Evolutionary conservation across 352 stramenopile species (phyloP), one percentile per base, ranked within the genome.

Genomic region (Phytophthora rubi): DNA sequence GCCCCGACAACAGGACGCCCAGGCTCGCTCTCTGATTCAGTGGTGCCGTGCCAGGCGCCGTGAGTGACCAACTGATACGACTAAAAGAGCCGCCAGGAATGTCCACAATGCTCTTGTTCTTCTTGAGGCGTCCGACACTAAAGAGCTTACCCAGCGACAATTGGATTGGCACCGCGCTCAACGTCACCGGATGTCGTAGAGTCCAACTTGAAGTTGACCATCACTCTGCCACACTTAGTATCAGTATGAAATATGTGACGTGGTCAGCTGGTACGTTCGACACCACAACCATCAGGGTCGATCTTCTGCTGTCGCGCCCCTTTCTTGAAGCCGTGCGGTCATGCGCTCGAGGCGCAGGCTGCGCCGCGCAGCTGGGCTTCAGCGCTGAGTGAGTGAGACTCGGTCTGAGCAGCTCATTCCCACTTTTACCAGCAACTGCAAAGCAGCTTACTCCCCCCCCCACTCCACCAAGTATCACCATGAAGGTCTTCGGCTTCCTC

Each of bases 401-500:
- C 23, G 23, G 23, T 26, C 23, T 26, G 23, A 26, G 23, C 23
- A 26, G 23, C 23, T 80, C 75, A 82, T 79, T 82, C 69, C 54
- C 28, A 66, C 59, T 79, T 77, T 79, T 77, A 58, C 75, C 66
- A 71, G 72, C 72, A 73, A 82, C 58, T 72, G 70, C 68, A 72
- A 69, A 80, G 65, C 60, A 77, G 68, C 67, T 68, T 77, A 68
- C 65, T 55, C 52, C 62, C 26, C 48, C 42, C 58, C 33, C 49
- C 37, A 33, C 55, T 28, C 44, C 48, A 58, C 56, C 53, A 62
- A 80, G 55, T 65, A 78, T 69, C 66, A 78, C 12, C 12, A 44
- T 82, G 76, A 80, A 82, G 69, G 54, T 76, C 51, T 82, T 82
- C 72, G 57, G 70, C 28, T 71, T 80, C 73, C 62, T 80, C 59